These are phyloP conservation scores for Cantharellus cinnabarinus DNA, from an alignment of 768 basidiomycete species.

Conservation along the genomic window DNA sequence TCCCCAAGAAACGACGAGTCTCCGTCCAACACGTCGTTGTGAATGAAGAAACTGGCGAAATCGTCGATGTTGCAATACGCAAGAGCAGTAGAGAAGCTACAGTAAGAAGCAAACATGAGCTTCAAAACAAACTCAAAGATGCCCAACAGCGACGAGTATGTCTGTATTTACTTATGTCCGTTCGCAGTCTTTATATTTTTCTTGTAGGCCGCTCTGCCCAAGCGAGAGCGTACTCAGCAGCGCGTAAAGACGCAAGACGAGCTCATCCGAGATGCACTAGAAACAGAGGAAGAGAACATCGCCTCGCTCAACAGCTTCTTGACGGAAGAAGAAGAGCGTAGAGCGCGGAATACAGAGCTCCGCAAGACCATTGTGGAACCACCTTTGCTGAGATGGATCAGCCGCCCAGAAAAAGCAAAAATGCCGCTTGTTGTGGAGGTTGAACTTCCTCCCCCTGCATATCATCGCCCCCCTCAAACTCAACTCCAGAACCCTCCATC, in stretches of 20 bases:
- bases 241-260: constrained; percentile 58
- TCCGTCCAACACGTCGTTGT: constrained; percentile 35
- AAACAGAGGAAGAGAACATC: constrained; percentile 73
- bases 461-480: not conserved
- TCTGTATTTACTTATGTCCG: not conserved
- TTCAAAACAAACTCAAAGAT: constrained; percentile 21
- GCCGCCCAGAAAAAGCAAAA: constrained; percentile 33
- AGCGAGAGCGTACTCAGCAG: constrained; percentile 33
- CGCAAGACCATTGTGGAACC: constrained; percentile 42
- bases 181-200: not conserved
- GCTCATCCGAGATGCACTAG: constrained; percentile 60
- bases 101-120: constrained; percentile 32
- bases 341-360: constrained; percentile 36
- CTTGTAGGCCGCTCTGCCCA: constrained; percentile 28
- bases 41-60: constrained; percentile 41
- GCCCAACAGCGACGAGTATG: constrained; percentile 41
- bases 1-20: constrained; percentile 18
- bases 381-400: constrained; percentile 52
- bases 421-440: constrained; percentile 1
- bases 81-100: constrained; percentile 22
- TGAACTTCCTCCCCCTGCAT: not conserved
- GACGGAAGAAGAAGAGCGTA: constrained; percentile 60
- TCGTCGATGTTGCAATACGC: constrained; percentile 20
- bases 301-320: constrained; percentile 63
- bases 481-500: not conserved